Base-by-base conservation (phyloP, 495 filamentous ascomycete species). In the Physcia stellaris region DNA sequence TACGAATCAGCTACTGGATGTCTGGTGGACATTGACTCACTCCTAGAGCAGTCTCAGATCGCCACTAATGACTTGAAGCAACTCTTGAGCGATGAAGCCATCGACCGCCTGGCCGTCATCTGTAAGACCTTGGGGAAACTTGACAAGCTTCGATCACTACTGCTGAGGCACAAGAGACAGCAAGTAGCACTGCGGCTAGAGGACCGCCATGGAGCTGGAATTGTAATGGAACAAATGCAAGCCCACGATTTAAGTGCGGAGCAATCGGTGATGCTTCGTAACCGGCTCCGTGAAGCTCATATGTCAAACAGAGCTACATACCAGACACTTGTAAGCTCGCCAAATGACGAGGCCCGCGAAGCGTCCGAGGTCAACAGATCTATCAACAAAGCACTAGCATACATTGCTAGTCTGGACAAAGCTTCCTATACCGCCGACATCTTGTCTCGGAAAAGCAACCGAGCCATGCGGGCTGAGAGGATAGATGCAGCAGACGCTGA, bases 381-480 rank as follows among this genome's bases (percentile, higher is more conserved):
- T 27, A 38, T 60, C 39, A 54, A 50, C 47, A 20, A 42, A 27
- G 47, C 44, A 19, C 22, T 55, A 32, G 32, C 40, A 43, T 5
- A 42, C 22, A 28, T 50, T 10, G n/a, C 57, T 37, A 29, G 32
- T 16, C 29, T 48, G 22, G 40, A 61, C 39, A 27, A 44, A 24
- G 23, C 39, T 1, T 30, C 32, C 22, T 51, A 47, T 20, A 51
- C 48, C 21, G 39, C 43, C 2, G 47, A 51, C 23, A 51, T 59
- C 4, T 40, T 61, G n/a, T 43, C 43, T 15, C 47, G 52, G 11
- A 51, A 43, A 24, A 53, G 50, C 19, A 53, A 56, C 19, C 34
- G 52, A 29, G 52, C 52, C 9, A 41, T 41, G 38, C 41, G 52
- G 17, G 52, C 49, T 2, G 55, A 49, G 9, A 47, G 48, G 6